Base-by-base conservation (phyloP, 345 rosid genomes). In the Balakata baccata region DNA sequence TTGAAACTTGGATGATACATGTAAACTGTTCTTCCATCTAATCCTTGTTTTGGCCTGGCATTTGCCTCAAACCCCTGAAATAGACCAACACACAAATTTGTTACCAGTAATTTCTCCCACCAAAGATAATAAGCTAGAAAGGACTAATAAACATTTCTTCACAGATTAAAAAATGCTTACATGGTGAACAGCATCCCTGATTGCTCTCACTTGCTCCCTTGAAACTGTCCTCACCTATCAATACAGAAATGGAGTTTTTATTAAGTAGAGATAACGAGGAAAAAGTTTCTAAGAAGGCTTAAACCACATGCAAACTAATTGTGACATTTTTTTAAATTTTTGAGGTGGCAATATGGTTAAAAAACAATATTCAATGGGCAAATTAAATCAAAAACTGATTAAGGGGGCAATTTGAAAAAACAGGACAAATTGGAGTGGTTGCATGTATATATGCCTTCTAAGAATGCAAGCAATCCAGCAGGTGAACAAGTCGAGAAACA, bases 41-140 rank as follows among this genome's bases (percentile, higher is more conserved):
- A n/a, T 45, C 65, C 61, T 65, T 89, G 97, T 59, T 69, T 69
- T 1, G 95, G 97, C 74, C 97, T 93, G 62, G 98, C 85, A 79
- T 91, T 87, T 68, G 67, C 58, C 76, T 84, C 85, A 76, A 65
- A 87, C 52, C 90, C 92, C 98, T 91, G 78, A 6, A 45, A 71
- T 23, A 50, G 13, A 23, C 13, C 14, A 73, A 29, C 25, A 4
- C 56, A 57, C 7, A 2, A 56, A 16, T n/a, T 8, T n/a, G 34
- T 29, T 29, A 29, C 34, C 34, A 29, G 34, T 29, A 1, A 29
- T 29, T 29, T 29, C 34, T 29, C 34, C 34, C 34, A 1, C 34
- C 34, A 29, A 29, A 29, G 34, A 29, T 29, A 29, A 29, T 29
- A 29, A 29, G 34, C 34, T 29, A 29, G 34, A 29, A 29, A 29